These are phyloP conservation scores for Alternaria triticimaculans DNA, from an alignment of 2,329 filamentous ascomycete genomes.

Conservation along the genomic window DNA sequence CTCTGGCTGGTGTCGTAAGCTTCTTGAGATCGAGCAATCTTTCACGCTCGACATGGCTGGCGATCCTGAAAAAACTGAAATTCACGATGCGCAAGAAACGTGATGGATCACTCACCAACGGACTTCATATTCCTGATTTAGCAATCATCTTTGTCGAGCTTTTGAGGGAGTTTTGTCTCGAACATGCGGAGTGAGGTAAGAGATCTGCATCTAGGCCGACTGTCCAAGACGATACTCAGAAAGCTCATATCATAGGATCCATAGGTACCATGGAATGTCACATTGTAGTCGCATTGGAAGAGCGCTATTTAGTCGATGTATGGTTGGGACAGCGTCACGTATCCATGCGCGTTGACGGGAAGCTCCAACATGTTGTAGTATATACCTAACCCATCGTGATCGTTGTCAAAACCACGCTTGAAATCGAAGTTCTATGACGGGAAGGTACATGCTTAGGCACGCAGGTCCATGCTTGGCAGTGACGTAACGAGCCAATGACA, in stretches of 20 bases:
- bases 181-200: not conserved
- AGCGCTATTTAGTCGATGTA: not conserved
- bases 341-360: not conserved
- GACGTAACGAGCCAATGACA: not conserved
- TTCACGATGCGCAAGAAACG: not conserved
- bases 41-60: not conserved
- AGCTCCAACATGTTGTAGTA: not conserved
- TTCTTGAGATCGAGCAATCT: not conserved
- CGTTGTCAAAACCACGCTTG: not conserved
- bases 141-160: not conserved
- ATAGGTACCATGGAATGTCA: not conserved
- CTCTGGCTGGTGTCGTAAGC: not conserved
- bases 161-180: not conserved
- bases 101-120: not conserved
- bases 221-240: not conserved
- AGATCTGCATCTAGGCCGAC: not conserved
- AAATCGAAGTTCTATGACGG: not conserved
- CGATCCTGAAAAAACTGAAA: not conserved
- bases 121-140: not conserved
- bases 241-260: not conserved
- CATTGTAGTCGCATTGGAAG: not conserved
- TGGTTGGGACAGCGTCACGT: not conserved
- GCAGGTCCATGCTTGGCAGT: not conserved
- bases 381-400: not conserved
- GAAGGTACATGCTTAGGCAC: not conserved